Percentiles rank a stretch among this genome's conserved stretches.
These are phyloP conservation scores for Sphenostylis stenocarpa DNA, from an alignment of 306 rosid genomes.

Conservation along the genomic window DNA sequence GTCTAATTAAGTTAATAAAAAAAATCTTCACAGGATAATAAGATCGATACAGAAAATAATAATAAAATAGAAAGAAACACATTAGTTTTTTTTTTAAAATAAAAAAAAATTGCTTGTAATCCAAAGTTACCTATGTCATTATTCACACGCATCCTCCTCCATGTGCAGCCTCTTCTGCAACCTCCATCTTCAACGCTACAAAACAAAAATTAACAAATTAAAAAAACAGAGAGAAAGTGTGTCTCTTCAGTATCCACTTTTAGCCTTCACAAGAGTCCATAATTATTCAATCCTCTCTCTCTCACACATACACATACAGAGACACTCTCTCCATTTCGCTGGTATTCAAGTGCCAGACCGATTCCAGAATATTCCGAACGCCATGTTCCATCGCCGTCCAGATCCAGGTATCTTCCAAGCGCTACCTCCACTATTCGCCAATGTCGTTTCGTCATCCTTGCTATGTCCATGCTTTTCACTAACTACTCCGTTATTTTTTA, in stretches of 20 bases:
- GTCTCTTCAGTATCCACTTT: background rate
- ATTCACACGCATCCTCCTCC: background rate
- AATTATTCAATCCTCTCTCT: background rate
- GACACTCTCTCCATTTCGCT: background rate
- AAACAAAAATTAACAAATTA: background rate
- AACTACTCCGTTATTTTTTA: background rate
- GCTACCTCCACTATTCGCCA: background rate
- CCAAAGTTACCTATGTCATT: background rate
- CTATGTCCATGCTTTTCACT: background rate
- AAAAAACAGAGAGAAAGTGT: background rate
- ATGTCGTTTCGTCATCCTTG: background rate
- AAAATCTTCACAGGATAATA: too few species aligned
- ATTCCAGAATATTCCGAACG: conserved; percentile 39
- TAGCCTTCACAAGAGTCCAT: conserved; percentile 1
- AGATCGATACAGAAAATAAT: too few species aligned
- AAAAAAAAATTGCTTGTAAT: background rate
- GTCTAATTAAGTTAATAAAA: too few species aligned
- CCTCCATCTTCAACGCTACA: background rate
- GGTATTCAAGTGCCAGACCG: background rate
- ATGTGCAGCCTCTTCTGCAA: background rate
- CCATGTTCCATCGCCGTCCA: conserved; percentile 24
- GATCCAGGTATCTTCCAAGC: conserved; percentile 29
- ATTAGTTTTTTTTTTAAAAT: background rate
- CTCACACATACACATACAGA: background rate
- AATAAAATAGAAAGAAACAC: too few species aligned